Base-by-base conservation (phyloP, 1,139 yeast species). In the Candida labiduridarum region DNA sequence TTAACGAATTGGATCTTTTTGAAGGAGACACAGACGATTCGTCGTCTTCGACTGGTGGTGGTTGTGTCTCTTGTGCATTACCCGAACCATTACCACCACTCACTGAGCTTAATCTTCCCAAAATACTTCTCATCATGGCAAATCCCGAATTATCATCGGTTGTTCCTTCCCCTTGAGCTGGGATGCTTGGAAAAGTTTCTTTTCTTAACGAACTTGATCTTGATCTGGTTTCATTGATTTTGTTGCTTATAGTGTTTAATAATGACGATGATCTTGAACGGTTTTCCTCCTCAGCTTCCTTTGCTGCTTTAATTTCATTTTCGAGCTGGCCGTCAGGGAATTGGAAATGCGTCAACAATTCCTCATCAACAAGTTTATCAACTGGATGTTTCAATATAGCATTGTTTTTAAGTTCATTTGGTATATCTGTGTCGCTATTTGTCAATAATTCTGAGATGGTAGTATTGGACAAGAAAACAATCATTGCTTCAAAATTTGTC, bases 401-500 rank as follows among this genome's bases (percentile, higher is more conserved):
- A 45, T 58, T 59, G 15, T 56, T 54, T 8, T 58, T 53, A 4
- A 54, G 30, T n/a, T 54, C 58, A 15, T 39, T 43, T 3, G 54
- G 47, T 10, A 49, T 30, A 14, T 41, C 25, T n/a, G 29, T 22
- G 1, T 15, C 42, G 12, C 18, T 31, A 4, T 51, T 56, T 0
- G 61, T 58, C 11, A 52, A 51, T 29, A 76, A 58, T 48, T 73
- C 79, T 18, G 61, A 58, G 14, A 71, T 56, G 1, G 77, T 71
- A 10, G 74, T 69, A 46, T 68, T 74, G 52, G 72, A 71, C 42
- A 76, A 62, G 57, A 70, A 76, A 44, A 63, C 68, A 19, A 75
- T 59, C 16, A 72, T 69, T 1, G 80, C 80, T 49, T 76, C 80
- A 49, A 75, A 71, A 54, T 76, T 76, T 10, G 80, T 75, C 33